Base-by-base conservation (phyloP, 2,329 filamentous ascomycete species). In the Trichoderma asperellum region DNA sequence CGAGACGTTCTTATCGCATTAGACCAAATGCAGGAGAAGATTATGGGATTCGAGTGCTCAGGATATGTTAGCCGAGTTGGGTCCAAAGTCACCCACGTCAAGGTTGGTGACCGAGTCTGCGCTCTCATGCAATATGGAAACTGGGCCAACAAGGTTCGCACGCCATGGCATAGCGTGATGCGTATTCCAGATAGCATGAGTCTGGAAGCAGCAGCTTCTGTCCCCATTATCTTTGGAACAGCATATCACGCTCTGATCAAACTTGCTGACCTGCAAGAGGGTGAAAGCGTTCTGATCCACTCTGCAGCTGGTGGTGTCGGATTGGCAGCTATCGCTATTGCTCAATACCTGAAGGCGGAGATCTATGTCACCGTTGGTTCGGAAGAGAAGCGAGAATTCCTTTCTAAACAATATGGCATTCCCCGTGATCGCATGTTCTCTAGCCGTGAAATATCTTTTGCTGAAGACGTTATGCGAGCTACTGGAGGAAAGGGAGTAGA, bases 211-310 rank as follows among this genome's bases (percentile, higher is more conserved):
- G 61, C 61, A 16, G 61, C 61, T 24, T 29, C 61, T 29, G n/a
- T 64, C 0, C 61, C 61, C 27, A 24, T 55, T 2, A 32, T 55
- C 24, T 64, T 53, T 53, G 24, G 27, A 29, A 64, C 61, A n/a
- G 61, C 49, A 0, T 77, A 77, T 11, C 73, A 74, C 49, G 73
- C 72, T 7, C 74, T 75, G 3, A 63, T 78, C 7, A 49, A 49
- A 14, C 47, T 49, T 24, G 47, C n/a, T 5, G n/a, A 49, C n/a
- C n/a, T 49, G n/a, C 67, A 71, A 58, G 58, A 77, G 8, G 72
- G 71, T 37, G 66, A 73, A 62, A 58, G n/a, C 27, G 12, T 58
- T 2, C 14, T 58, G 55, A 58, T 58, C 16, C 55, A 58, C 27
- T 29, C 55, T 35, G 55, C 55, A 12, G 55, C 55, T 32, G 55